Evolutionary conservation across 768 basidiomycete species (phyloP), one percentile per base, ranked within the genome.

Genomic region (Phylloporus sp.): DNA sequence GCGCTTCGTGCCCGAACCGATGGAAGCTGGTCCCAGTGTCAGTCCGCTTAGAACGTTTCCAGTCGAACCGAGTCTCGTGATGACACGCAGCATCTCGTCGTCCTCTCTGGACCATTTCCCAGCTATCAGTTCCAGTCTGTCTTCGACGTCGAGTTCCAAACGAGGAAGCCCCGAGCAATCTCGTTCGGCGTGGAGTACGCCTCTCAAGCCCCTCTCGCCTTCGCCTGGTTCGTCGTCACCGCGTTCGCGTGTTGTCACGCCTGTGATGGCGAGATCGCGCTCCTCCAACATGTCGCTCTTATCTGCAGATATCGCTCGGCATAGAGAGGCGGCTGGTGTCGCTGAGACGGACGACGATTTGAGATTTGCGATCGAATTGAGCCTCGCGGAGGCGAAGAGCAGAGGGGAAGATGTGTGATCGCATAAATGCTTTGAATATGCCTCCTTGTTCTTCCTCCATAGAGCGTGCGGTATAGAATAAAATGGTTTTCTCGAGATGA

Each of bases 311-410:
- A 47, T 46, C 18, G 50, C 47, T 31, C 50, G 9, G 14, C 38
- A 53, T 38, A 22, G 5, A n/a, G 28, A 44, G 9, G 7, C 6
- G 5, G 6, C 53, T 1, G 18, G 31, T 9, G 10, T 24, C 15
- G 72, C 71, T 9, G 73, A 75, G 14, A 72, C 80, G 54, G 84
- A 88, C 48, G 82, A 77, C 14, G 84, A 87, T 53, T 54, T 88
- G 60, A 71, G 65, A 39, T 74, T 80, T 52, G 85, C 79, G 10
- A 74, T 88, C 11, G 81, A 82, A 63, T 60, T 88, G 62, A 88
- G 86, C 59, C 71, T 88, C 21, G 82, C 76, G 1, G 86, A 88
- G 42, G 59, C 53, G 2, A 49, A 29, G 33, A 57, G 58, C 31
- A 52, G 34, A 21, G 54, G 38, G 0, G 46, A 54, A 3, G 27